Evolutionary conservation across 495 filamentous ascomycete species (phyloP).

Genomic region (Talaromyces liani): DNA sequence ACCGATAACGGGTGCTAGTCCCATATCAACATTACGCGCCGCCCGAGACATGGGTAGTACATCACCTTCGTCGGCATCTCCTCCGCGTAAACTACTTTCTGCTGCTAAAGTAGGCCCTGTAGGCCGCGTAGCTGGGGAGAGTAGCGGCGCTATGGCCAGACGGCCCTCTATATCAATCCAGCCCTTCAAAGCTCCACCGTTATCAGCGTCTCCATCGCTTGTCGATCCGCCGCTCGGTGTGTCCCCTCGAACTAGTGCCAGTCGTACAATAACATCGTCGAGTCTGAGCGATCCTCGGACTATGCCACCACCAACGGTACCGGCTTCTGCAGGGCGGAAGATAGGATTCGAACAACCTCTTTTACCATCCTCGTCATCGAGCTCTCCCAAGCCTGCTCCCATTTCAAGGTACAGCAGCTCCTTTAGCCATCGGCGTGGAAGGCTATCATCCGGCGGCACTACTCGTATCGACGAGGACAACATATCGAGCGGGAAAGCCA

Average conservation of each 20-base stretch:
- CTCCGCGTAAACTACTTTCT: slow-evolving; percentile 53
- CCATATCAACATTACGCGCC: slow-evolving; percentile 74
- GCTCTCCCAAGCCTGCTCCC: slow-evolving; percentile 68
- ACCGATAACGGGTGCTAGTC: slow-evolving; percentile 67
- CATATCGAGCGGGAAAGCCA: slow-evolving; percentile 79
- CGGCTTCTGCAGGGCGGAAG: slow-evolving; percentile 27
- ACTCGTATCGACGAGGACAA: slow-evolving; percentile 77
- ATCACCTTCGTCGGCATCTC: slow-evolving; percentile 49
- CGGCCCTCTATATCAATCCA: slow-evolving; percentile 89
- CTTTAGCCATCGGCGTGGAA: slow-evolving; percentile 75
- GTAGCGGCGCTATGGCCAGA: slow-evolving; percentile 46
- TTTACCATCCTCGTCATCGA: slow-evolving; percentile 49
- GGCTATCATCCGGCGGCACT: slow-evolving; percentile 64
- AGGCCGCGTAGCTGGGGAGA: slow-evolving; percentile 54
- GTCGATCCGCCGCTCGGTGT: slow-evolving; percentile 41
- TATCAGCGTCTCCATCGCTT: slow-evolving; percentile 79
- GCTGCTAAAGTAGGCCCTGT: slow-evolving; percentile 48
- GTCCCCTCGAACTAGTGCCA: slow-evolving; percentile 56
- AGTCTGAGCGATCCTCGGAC: slow-evolving; percentile 59
- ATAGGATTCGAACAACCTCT: slow-evolving; percentile 48
- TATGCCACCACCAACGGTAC: slow-evolving; percentile 47
- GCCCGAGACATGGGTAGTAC: slow-evolving; percentile 46
- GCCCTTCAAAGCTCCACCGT: slow-evolving; percentile 88
- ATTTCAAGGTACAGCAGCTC: slow-evolving; percentile 71
- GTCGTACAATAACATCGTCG: slow-evolving; percentile 48